phyloP scores from a whole-genome alignment of 202 grass and related monocot genomes.

The Bolboschoenoplectus hybrid region DNA sequence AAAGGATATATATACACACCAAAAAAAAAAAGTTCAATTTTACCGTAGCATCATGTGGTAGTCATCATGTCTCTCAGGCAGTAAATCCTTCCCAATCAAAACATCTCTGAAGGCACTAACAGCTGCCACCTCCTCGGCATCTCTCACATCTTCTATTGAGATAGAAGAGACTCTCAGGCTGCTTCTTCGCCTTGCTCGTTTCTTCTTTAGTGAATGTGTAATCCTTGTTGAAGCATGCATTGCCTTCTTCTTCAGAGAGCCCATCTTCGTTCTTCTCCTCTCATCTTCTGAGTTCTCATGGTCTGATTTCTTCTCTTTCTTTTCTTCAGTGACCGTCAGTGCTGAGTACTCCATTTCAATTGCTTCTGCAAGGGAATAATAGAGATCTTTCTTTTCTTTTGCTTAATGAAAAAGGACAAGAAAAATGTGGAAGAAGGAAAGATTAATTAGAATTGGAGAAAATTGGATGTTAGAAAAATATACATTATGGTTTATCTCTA shows the following conservation, averaged over 20 bases:
- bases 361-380: slow-evolving; percentile 28
- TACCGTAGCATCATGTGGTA: slow-evolving; percentile 84
- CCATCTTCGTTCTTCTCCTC: slow-evolving; percentile 63
- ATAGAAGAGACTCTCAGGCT: slow-evolving; percentile 67
- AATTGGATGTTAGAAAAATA: slow-evolving; percentile 1
- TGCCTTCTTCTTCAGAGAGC: slow-evolving; percentile 78
- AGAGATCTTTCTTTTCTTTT: slow-evolving; percentile 7
- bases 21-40: background rate
- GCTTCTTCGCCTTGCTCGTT: slow-evolving; percentile 81
- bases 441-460: slow-evolving; percentile 9
- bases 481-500: background rate
- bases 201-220: slow-evolving; percentile 95
- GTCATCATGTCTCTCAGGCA: slow-evolving; percentile 88
- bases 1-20: background rate
- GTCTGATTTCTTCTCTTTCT: slow-evolving; percentile 66
- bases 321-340: slow-evolving; percentile 54
- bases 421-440: background rate
- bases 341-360: slow-evolving; percentile 44
- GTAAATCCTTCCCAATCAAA: slow-evolving; percentile 63
- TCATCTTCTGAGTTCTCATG: slow-evolving; percentile 70
- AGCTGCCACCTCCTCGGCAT: slow-evolving; percentile 83
- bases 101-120: slow-evolving; percentile 71
- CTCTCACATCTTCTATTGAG: slow-evolving; percentile 85
- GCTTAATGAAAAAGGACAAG: background rate
- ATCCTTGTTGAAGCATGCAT: slow-evolving; percentile 77